Conservation (phyloP, 177 flowering plant species). For the Tripterygium wilfordii region DNA sequence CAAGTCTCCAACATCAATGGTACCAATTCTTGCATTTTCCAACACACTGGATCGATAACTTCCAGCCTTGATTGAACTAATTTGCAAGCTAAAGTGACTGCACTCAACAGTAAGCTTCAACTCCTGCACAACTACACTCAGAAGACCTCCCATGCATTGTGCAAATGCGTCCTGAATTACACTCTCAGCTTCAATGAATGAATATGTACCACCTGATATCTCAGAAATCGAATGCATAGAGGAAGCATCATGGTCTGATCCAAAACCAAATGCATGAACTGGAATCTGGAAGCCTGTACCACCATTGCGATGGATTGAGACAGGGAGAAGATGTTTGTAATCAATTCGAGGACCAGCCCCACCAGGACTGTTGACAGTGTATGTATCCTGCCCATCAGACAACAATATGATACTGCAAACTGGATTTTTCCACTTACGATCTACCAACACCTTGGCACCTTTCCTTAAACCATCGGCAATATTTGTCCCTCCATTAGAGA, state of each 20-base stretch:
- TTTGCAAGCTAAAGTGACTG: slow-evolving; percentile 32
- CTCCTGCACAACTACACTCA: slow-evolving; percentile 83
- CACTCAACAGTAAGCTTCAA: slow-evolving; percentile 45
- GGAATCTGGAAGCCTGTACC: slow-evolving; percentile 49
- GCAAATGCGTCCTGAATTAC: slow-evolving; percentile 94
- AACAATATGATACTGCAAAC: slow-evolving; percentile 71
- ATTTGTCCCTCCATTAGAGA: slow-evolving; percentile 80
- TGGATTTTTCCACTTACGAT: slow-evolving; percentile 69
- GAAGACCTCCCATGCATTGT: slow-evolving; percentile 86
- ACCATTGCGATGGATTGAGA: slow-evolving; percentile 27
- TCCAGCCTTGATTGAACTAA: slow-evolving; percentile 62
- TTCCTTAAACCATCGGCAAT: slow-evolving; percentile 77
- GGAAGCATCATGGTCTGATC: slow-evolving; percentile 79
- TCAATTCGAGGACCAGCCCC: slow-evolving; percentile 24
- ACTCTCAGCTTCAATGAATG: slow-evolving; percentile 74
- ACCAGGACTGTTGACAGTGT: slow-evolving; percentile 29
- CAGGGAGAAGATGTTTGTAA: slow-evolving; percentile 54
- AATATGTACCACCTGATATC: slow-evolving; percentile 81
- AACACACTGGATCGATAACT: slow-evolving; percentile 41
- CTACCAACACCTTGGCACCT: slow-evolving; percentile 69
- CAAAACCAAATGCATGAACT: slow-evolving; percentile 85
- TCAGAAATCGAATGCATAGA: slow-evolving; percentile 87
- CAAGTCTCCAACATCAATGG: slow-evolving; percentile 59
- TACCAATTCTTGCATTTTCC: slow-evolving; percentile 35
- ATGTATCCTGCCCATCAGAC: slow-evolving; percentile 92